Evolutionary conservation across 495 filamentous ascomycete species (phyloP).

Genomic region (Penicillium subrubescens): DNA sequence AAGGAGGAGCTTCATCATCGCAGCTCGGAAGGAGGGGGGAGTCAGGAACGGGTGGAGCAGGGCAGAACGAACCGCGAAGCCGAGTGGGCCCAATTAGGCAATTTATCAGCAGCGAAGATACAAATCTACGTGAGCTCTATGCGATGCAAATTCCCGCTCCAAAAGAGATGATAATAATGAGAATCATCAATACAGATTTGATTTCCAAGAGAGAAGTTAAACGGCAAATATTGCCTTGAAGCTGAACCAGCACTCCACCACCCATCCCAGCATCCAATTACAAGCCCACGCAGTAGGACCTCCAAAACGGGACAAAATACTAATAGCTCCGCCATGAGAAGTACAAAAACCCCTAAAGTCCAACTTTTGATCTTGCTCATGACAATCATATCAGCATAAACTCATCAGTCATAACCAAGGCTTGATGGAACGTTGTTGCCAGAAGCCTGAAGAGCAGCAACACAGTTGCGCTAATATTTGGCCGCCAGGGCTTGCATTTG

Average conservation of each 20-base stretch:
- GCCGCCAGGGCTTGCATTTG: conserved; percentile 27
- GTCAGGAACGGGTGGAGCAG: conserved; percentile 1
- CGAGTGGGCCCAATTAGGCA: background rate
- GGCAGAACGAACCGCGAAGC: background rate
- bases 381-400: conserved; percentile 24
- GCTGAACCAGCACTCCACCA: background rate
- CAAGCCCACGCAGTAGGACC: background rate
- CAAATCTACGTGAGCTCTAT: background rate
- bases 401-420: conserved; percentile 22
- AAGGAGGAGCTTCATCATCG: background rate
- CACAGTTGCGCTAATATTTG: background rate
- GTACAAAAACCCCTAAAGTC: background rate
- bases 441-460: background rate
- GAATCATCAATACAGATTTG: background rate
- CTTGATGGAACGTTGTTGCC: background rate
- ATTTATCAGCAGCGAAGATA: conserved; percentile 1
- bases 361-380: conserved; percentile 24
- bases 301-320: conserved; percentile 5
- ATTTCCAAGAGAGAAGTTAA: background rate
- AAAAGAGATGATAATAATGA: too few relatives aligned
- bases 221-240: background rate
- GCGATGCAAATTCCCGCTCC: background rate
- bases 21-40: background rate
- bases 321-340: conserved; percentile 3
- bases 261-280: conserved; percentile 1